Conservation (phyloP, 768 basidiomycete genomes). For the Phlebiopsis flavidoalba region DNA sequence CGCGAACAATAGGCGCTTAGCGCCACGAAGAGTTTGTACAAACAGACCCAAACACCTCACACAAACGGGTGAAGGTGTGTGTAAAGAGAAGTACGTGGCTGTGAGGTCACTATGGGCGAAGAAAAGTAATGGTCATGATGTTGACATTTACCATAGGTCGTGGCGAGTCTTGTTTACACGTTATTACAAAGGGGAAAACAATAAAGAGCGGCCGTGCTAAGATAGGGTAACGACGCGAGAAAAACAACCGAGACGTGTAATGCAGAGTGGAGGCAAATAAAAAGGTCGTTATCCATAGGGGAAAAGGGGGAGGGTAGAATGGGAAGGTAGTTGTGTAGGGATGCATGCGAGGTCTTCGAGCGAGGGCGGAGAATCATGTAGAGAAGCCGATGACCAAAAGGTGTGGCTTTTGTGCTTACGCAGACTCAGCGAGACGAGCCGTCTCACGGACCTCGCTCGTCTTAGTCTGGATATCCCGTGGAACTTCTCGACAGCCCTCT, state of each 20-base stretch:
- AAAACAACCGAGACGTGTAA: background rate
- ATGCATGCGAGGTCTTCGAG: background rate
- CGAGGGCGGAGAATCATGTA: background rate
- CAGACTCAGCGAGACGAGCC: slow-evolving; percentile 5
- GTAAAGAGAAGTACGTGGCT: too few species aligned
- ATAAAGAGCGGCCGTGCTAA: background rate
- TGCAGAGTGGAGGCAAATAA: background rate
- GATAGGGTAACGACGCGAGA: background rate
- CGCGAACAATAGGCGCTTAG: too few species aligned
- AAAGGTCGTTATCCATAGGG: background rate
- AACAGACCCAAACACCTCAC: too few species aligned
- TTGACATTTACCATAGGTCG: background rate
- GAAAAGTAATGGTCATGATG: background rate
- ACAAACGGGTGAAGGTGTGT: too few species aligned
- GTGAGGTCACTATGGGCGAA: too few species aligned
- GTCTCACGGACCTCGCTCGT: slow-evolving; percentile 34
- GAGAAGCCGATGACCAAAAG: background rate
- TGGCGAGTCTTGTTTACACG: background rate
- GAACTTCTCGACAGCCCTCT: slow-evolving; percentile 72
- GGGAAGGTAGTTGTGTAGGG: background rate
- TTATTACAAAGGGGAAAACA: background rate
- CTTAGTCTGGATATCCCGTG: slow-evolving; percentile 43
- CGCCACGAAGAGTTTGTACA: too few species aligned
- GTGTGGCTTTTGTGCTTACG: slow-evolving; percentile 1
- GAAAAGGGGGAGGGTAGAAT: background rate